A percentile compares a stretch with the other conserved stretches of the same genome.
These are phyloP conservation scores for Neofusicoccum laricinum DNA, from an alignment of 2,329 filamentous ascomycete species.

Conservation along the genomic window DNA sequence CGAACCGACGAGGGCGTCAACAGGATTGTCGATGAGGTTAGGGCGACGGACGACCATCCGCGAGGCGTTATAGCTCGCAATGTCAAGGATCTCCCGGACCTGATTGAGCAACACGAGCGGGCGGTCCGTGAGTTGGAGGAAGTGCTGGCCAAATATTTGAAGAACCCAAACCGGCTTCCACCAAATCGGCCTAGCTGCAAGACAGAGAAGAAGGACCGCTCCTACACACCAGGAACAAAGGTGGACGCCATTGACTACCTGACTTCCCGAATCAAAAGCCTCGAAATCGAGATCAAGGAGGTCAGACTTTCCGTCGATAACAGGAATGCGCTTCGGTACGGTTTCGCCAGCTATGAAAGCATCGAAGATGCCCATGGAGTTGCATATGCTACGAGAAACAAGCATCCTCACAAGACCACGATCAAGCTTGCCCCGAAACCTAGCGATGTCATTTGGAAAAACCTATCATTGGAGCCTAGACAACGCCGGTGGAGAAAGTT, in stretches of 20 bases:
- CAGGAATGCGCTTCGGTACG: conserved; percentile 83
- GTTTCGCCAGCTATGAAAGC: conserved; percentile 89
- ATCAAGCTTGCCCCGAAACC: conserved; percentile 79
- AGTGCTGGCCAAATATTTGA: conserved; percentile 84
- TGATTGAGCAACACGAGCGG: conserved; percentile 81
- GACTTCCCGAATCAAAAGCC: conserved; percentile 74
- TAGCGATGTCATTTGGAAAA: conserved; percentile 94
- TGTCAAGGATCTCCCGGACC: conserved; percentile 80
- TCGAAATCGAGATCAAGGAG: conserved; percentile 82
- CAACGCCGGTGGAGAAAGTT: conserved; percentile 70
- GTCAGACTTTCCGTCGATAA: conserved; percentile 80
- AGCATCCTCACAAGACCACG: conserved; percentile 74
- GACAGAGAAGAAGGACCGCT: conserved; percentile 74
- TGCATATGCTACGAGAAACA: conserved; percentile 75
- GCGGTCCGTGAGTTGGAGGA: conserved; percentile 79
- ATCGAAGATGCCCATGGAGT: conserved; percentile 86
- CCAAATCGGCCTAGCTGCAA: conserved; percentile 72
- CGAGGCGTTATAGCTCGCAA: conserved; percentile 84
- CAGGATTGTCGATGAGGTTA: conserved; percentile 75
- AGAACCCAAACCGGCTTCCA: conserved; percentile 78
- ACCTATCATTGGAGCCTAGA: conserved; percentile 69
- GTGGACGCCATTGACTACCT: conserved; percentile 94
- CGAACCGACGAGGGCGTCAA: conserved; percentile 84
- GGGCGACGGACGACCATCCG: conserved; percentile 74
- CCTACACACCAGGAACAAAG: conserved; percentile 64